Evolutionary conservation across 352 stramenopile genomes (phyloP), one percentile per base, ranked within the genome.

Genomic region (Peronospora tabacina): DNA sequence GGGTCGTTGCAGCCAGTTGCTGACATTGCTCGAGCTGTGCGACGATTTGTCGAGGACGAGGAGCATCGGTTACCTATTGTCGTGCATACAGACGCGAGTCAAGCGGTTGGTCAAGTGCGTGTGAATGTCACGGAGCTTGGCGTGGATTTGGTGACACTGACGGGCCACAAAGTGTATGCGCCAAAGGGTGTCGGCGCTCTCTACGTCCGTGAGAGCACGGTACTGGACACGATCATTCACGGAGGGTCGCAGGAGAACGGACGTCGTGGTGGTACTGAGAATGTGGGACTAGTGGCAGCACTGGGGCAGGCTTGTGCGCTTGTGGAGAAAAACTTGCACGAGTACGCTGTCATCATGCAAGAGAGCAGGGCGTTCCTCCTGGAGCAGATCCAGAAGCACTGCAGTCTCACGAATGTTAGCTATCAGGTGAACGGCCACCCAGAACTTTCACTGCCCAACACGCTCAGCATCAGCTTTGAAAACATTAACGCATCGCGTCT

Each of bases 111-210:
- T 24, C 99, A 99, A 65, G 76, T 98, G 16, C 82, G 67, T 16
- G 77, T 96, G 28, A 70, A 76, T 24, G 82, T 97, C 15, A 54
- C 83, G 5, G 65, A 81, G 7, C 68, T 95, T 5, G 70, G 75
- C 35, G 87, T 97, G 17, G 95, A 99, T 55, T 87, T 98, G 65
- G 66, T 99, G 17, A 98, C 94, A 0, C 62, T 99, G 29, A 95
- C 97, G 0, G 96, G 95, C 5, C 96, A 99, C 69, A 99, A 99
- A 66, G 82, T 98, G 49, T 98, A 98, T 48, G 95, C 92, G 5
- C 95, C 96, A 5, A 98, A 98, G 52, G 83, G 84, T 12, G 69
- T 94, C 34, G 83, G 83, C 10, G 82, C 80, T 11, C 73, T 95
- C 11, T 92, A 87, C 55, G 75, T 92, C 49, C 75, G 75, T 34